Evolutionary conservation across 23 red algal genomes (phyloP), one percentile per base, ranked within the genome.

Genomic region (Pyropia yezoensis): DNA sequence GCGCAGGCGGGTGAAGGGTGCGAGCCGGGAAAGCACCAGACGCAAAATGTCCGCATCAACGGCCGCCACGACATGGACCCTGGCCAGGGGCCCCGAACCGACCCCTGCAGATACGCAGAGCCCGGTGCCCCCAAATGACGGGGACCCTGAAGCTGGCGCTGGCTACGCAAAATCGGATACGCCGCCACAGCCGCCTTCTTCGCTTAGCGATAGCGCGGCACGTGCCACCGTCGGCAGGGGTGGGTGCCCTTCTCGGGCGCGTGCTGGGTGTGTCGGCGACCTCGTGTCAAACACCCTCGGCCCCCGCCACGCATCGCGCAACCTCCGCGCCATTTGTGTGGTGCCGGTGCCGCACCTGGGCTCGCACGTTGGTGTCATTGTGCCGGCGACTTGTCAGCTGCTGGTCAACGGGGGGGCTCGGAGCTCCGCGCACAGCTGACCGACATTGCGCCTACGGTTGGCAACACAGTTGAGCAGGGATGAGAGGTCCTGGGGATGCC

Each of bases 91-190:
- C n/a, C n/a, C n/a, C n/a, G n/a, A n/a, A n/a, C n/a, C n/a, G n/a
- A n/a, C n/a, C n/a, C n/a, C n/a, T n/a, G n/a, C n/a, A n/a, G n/a
- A n/a, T n/a, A n/a, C n/a, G n/a, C n/a, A n/a, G n/a, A n/a, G n/a
- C n/a, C n/a, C n/a, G n/a, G n/a, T n/a, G n/a, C n/a, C n/a, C 14
- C 92, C 92, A 12, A 96, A 96, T 96, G n/a, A 59, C 90, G 68
- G 92, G 84, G 23, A 90, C 92, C 49, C 63, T 96, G 54, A 96
- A 96, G 66, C 69, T 89, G 50, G 92, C 83, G 14, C 58, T 90
- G 18, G 83, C 89, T 20, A 17, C 83, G 24, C 50, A 33, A 66
- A 26, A 8, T 33, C 23, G 23, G 60, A 54, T 8, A 8, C 39
- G 11, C 39, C 39, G 39, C 39, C 39, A 8, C 39, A 3, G 39